A percentile compares a stretch with the other conserved stretches of the same genome.
phyloP scores from a whole-genome alignment of 192 early-diverging fungal species.

The Funneliformis mosseae region DNA sequence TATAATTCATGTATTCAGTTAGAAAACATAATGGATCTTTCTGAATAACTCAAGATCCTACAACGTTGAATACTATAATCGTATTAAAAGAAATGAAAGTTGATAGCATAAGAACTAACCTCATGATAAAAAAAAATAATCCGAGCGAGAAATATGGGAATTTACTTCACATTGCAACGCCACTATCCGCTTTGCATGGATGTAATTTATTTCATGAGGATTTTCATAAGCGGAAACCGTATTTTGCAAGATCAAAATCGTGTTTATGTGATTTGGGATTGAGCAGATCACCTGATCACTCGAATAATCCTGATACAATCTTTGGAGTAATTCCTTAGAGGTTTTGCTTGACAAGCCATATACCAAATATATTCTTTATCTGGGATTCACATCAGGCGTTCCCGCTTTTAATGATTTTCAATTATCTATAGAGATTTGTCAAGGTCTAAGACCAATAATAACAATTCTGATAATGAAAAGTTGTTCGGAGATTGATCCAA shows the following conservation, averaged over 20 bases:
- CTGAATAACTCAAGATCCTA: neutral
- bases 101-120: neutral
- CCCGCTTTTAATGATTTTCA: neutral
- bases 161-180: neutral
- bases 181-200: neutral
- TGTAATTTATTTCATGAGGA: neutral
- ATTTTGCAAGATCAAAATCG: neutral
- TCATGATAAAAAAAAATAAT: neutral
- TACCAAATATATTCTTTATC: neutral
- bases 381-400: neutral
- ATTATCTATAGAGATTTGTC: neutral
- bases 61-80: neutral
- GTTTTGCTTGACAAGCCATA: neutral
- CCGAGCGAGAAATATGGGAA: neutral
- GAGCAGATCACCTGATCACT: neutral
- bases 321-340: neutral
- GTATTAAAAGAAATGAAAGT: neutral
- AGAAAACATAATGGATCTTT: neutral
- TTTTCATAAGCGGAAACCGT: neutral
- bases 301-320: neutral
- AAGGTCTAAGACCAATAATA: neutral
- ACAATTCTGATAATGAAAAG: neutral
- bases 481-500: neutral
- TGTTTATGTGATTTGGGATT: neutral
- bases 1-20: neutral